These are phyloP conservation scores for Fallopia convolvulus DNA, from an alignment of 148 eudicot genomes.

Conservation along the genomic window DNA sequence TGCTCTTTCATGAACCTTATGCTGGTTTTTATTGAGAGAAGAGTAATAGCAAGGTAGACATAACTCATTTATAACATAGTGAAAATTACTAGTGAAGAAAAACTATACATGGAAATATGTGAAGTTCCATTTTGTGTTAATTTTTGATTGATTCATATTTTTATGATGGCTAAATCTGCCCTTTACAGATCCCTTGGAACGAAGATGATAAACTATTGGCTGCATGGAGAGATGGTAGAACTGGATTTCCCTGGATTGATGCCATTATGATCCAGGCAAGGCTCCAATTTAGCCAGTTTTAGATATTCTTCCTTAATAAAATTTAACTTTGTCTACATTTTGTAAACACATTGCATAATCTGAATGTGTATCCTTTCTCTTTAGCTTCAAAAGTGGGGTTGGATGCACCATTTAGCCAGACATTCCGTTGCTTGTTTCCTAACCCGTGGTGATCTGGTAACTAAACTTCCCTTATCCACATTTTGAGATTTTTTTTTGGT, in stretches of 20 bases:
- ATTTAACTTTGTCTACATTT: not conserved
- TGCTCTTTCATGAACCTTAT: no score
- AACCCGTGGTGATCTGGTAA: slow-evolving; percentile 90
- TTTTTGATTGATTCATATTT: not conserved
- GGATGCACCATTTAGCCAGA: slow-evolving; percentile 98
- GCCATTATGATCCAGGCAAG: slow-evolving; percentile 91
- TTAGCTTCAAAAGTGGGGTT: slow-evolving; percentile 89
- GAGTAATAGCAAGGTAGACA: no score
- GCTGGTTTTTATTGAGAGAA: no score
- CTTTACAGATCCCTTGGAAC: slow-evolving; percentile 77
- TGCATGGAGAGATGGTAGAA: slow-evolving; percentile 93
- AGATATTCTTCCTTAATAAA: not conserved
- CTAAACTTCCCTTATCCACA: slow-evolving; percentile 8
- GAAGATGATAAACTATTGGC: slow-evolving; percentile 53
- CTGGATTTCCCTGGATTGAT: slow-evolving; percentile 98
- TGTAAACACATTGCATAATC: not conserved
- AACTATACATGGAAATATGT: no score
- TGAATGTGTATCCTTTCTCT: not conserved
- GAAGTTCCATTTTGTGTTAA: not conserved
- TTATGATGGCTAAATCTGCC: not conserved
- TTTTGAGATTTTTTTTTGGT: not conserved
- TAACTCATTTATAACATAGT: no score
- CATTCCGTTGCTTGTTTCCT: slow-evolving; percentile 93
- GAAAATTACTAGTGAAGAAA: no score
- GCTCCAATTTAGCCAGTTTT: not conserved